Percentiles rank a stretch among this genome's conserved stretches.
Conservation (phyloP, 2,329 filamentous ascomycete species). For the Ophiostoma novo-ulmi region DNA sequence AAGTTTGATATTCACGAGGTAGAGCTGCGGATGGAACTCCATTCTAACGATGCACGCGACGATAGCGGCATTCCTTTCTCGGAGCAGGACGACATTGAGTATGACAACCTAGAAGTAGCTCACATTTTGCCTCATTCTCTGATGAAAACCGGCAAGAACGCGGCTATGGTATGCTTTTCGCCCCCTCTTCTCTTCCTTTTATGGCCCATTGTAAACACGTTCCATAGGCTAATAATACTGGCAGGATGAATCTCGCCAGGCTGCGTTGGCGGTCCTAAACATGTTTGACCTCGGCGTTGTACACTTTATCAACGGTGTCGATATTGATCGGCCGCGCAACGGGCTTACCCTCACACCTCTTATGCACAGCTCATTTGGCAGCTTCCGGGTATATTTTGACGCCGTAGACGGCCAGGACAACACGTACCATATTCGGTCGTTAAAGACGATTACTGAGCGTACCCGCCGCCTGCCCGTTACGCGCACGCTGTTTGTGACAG, state of each 20-base stretch:
- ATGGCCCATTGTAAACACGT: constrained; percentile 6
- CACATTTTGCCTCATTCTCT: constrained; percentile 23
- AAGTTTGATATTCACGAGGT: constrained; percentile 28
- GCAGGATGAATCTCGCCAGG: constrained; percentile 30
- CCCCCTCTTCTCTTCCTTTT: too few relatives aligned
- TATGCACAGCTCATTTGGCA: constrained; percentile 33
- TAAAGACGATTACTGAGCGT: constrained; percentile 11
- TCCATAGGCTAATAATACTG: constrained; percentile 12
- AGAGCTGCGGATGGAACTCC: constrained; percentile 19
- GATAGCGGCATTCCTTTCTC: constrained; percentile 30
- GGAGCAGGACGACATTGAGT: not conserved
- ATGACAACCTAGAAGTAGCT: constrained; percentile 27
- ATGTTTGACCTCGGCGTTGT: constrained; percentile 39
- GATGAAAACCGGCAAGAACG: not conserved
- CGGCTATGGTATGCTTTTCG: constrained; percentile 12
- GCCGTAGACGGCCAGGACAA: constrained; percentile 28
- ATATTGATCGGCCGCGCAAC: constrained; percentile 41
- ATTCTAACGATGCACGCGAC: constrained; percentile 26
- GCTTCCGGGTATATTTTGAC: constrained; percentile 34
- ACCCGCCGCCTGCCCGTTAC: constrained; percentile 14
- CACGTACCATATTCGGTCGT: constrained; percentile 31
- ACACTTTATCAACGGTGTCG: constrained; percentile 36
- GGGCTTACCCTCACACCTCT: constrained; percentile 35
- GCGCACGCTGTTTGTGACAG: constrained; percentile 18
- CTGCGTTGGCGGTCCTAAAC: constrained; percentile 37